Conservation (phyloP, 257 asterid species). For the Gentiana dahurica region DNA sequence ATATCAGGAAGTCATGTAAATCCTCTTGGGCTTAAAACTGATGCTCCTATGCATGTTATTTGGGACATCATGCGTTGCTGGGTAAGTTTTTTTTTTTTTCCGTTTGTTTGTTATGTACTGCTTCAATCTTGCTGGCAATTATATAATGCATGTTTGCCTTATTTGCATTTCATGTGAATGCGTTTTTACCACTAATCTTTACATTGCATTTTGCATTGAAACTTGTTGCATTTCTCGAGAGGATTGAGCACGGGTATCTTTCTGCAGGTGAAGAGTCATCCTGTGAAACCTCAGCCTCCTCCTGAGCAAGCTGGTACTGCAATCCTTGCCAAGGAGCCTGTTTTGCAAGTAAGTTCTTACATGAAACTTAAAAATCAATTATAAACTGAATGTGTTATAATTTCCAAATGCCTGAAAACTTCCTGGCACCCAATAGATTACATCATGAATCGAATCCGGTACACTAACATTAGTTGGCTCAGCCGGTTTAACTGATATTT, state of each 20-base stretch:
- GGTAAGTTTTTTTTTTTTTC: slow-evolving; percentile 35
- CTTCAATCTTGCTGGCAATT: too few species aligned
- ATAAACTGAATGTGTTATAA: background rate
- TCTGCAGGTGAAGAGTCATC: slow-evolving; percentile 75
- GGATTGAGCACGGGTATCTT: background rate
- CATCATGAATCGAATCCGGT: background rate
- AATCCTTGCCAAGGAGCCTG: slow-evolving; percentile 83
- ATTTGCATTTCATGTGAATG: too few species aligned
- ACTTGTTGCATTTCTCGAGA: too few species aligned
- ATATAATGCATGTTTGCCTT: too few species aligned
- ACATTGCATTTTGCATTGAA: too few species aligned
- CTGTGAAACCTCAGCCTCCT: slow-evolving; percentile 74
- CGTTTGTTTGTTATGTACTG: background rate
- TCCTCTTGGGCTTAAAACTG: slow-evolving; percentile 84
- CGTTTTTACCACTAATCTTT: too few species aligned
- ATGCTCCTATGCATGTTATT: slow-evolving; percentile 96
- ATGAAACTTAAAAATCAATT: background rate
- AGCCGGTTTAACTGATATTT: background rate
- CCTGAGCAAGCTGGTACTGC: slow-evolving; percentile 71
- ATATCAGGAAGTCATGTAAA: slow-evolving; percentile 90
- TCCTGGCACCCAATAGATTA: background rate
- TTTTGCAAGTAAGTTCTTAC: slow-evolving; percentile 47
- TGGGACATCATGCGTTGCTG: slow-evolving; percentile 99
- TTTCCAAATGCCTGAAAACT: too few species aligned
- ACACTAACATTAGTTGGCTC: background rate